Percentiles rank a stretch among this genome's conserved stretches.
Evolutionary conservation across 768 basidiomycete species (phyloP).

Genomic region (Suillus subalutaceus): DNA sequence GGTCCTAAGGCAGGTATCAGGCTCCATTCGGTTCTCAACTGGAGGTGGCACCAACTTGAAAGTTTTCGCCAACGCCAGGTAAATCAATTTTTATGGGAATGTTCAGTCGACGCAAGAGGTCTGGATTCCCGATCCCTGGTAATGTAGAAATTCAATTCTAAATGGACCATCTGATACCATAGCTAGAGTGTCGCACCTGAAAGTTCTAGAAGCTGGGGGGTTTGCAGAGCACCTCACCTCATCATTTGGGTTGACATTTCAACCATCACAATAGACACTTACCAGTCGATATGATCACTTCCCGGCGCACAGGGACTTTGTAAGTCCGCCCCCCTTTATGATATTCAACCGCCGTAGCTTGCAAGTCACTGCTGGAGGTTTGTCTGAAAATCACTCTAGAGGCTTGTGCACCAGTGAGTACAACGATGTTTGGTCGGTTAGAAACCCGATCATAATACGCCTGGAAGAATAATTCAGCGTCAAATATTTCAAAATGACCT

Average conservation of each 20-base stretch:
- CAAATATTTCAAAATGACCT: not conserved
- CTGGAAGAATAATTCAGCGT: not conserved
- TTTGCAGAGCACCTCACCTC: conserved; percentile 30
- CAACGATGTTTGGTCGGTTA: conserved; percentile 23
- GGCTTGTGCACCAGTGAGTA: conserved; percentile 27
- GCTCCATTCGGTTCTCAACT: not conserved
- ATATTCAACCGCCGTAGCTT: conserved; percentile 28
- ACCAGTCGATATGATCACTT: conserved; percentile 26
- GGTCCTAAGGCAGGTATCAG: conserved; percentile 16
- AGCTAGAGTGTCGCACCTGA: conserved; percentile 20
- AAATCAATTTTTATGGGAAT: conserved; percentile 35
- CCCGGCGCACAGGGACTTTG: conserved; percentile 19
- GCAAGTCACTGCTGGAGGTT: not conserved
- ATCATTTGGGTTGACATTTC: not conserved
- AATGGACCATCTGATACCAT: too few relatives aligned
- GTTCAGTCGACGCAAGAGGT: conserved; percentile 14
- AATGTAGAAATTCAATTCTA: not conserved
- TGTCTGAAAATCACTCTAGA: conserved; percentile 26
- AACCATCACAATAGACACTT: conserved; percentile 4
- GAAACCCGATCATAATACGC: conserved; percentile 24
- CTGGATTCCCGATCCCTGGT: conserved; percentile 18
- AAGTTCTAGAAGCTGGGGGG: conserved; percentile 39
- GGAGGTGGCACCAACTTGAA: conserved; percentile 22
- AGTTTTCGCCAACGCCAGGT: conserved; percentile 40
- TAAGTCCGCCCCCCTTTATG: conserved; percentile 19